A percentile compares a stretch with the other conserved stretches of the same genome.
Evolutionary conservation across 371 early-diverging fungal genomes (phyloP).

Genomic region (Apophysomyces ossiformis): DNA sequence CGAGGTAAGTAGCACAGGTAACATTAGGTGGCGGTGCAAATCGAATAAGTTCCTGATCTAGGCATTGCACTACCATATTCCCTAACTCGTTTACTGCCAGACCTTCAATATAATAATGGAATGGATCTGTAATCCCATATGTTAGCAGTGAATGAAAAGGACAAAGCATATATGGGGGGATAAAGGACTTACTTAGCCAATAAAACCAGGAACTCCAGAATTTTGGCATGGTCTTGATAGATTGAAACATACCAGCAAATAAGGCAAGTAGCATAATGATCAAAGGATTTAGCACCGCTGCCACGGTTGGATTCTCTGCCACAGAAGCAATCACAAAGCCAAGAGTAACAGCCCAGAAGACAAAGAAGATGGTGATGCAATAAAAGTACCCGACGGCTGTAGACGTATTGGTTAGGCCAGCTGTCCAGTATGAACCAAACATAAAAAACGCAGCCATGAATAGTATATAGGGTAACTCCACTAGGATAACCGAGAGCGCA

Average conservation of each 20-base stretch:
- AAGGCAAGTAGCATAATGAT: slow-evolving; percentile 55
- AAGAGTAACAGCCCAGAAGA: slow-evolving; percentile 67
- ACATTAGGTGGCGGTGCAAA: slow-evolving; percentile 60
- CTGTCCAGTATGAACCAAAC: slow-evolving; percentile 69
- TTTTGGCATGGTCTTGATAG: slow-evolving; percentile 58
- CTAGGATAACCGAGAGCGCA: slow-evolving; percentile 48
- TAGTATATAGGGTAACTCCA: slow-evolving; percentile 60
- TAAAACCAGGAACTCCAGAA: slow-evolving; percentile 80
- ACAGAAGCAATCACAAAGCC: slow-evolving; percentile 65
- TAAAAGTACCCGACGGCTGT: slow-evolving; percentile 60
- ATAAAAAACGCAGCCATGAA: slow-evolving; percentile 50
- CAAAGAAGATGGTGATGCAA: slow-evolving; percentile 56
- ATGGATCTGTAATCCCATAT: slow-evolving; percentile 52
- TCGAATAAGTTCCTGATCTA: slow-evolving; percentile 39
- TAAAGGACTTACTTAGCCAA: slow-evolving; percentile 31
- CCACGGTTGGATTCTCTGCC: slow-evolving; percentile 43
- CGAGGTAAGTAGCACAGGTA: slow-evolving; percentile 60
- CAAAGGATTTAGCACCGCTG: slow-evolving; percentile 67
- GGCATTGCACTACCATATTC: slow-evolving; percentile 49
- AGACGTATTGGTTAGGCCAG: slow-evolving; percentile 54
- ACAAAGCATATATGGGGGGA: background rate
- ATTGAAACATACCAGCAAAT: slow-evolving; percentile 70
- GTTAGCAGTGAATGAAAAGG: background rate
- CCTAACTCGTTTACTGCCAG: slow-evolving; percentile 67
- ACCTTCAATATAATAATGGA: slow-evolving; percentile 71